Conservation (phyloP, 1,139 yeast species). For the Petasospora fabianii region DNA sequence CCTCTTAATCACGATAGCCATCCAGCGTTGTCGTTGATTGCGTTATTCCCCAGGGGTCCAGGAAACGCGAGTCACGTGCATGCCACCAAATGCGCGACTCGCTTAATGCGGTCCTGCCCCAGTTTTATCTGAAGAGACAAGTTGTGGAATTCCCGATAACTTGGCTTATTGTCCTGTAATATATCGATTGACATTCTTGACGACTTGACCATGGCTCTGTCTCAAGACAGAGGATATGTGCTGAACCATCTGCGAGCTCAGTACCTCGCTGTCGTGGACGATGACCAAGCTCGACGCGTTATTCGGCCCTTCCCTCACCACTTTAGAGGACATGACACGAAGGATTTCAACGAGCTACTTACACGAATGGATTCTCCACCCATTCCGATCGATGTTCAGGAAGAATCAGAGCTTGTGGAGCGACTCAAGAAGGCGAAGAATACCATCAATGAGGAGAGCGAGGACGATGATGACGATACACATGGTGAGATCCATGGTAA, state of each 20-base stretch:
- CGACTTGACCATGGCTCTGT: constrained; percentile 22
- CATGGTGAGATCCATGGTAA: constrained; percentile 3
- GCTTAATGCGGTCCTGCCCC: too few relatives aligned
- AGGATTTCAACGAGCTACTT: constrained; percentile 15
- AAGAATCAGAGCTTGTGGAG: constrained; percentile 17
- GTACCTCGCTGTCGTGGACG: constrained; percentile 19
- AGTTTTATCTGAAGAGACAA: too few relatives aligned
- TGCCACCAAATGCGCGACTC: too few relatives aligned
- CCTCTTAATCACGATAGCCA: too few relatives aligned
- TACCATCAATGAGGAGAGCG: constrained; percentile 23
- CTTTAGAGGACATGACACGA: constrained; percentile 2
- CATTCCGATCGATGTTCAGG: constrained; percentile 28
- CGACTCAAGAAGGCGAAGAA: constrained; percentile 8
- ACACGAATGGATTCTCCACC: constrained; percentile 27
- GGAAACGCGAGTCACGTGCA: too few relatives aligned
- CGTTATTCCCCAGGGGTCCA: too few relatives aligned
- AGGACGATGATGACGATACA: constrained; percentile 16
- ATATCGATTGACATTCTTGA: too few relatives aligned
- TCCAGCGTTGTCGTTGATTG: too few relatives aligned
- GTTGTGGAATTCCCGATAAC: too few relatives aligned
- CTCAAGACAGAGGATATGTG: constrained; percentile 12
- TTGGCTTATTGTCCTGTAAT: too few relatives aligned
- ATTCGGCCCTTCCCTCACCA: constrained; percentile 20
- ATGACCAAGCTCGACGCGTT: constrained; percentile 23
- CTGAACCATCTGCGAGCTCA: constrained; percentile 23